phyloP scores from a whole-genome alignment of 345 rosid species.

The Melaleuca quinquenervia region DNA sequence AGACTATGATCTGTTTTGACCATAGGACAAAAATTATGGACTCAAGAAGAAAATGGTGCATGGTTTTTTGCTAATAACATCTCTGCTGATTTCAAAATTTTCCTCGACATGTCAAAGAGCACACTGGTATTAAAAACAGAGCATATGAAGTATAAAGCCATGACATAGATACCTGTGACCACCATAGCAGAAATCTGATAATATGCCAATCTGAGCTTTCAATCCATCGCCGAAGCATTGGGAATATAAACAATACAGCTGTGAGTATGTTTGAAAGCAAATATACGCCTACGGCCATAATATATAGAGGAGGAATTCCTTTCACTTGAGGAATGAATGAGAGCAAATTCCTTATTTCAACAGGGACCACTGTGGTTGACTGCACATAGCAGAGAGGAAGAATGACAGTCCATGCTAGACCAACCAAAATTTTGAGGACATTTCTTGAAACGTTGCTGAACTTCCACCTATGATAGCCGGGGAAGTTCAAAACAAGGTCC shows the following conservation, averaged over 20 bases:
- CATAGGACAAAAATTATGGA: background rate
- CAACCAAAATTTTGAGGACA: conserved; percentile 58
- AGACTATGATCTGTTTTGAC: background rate
- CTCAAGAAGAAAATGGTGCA: background rate
- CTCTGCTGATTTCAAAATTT: background rate
- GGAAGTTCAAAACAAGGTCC: conserved; percentile 86
- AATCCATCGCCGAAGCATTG: conserved; percentile 94
- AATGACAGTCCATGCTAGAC: conserved; percentile 65
- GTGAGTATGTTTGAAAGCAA: conserved; percentile 74
- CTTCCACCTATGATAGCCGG: conserved; percentile 89
- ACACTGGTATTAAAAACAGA: background rate
- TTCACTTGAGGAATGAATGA: conserved; percentile 50
- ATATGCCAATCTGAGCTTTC: conserved; percentile 96
- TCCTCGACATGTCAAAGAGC: background rate
- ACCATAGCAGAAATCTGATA: conserved; percentile 84
- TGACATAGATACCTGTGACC: conserved; percentile 74
- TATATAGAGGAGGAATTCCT: conserved; percentile 68
- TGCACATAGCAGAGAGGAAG: conserved; percentile 69
- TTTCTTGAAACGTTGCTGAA: conserved; percentile 70
- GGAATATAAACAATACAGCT: conserved; percentile 78
- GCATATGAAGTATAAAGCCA: background rate
- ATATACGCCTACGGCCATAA: conserved; percentile 68
- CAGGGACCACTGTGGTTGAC: conserved; percentile 39
- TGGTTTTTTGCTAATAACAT: background rate
- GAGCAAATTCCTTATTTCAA: conserved; percentile 23